These are phyloP conservation scores for Boletus rubroflammeus DNA, from an alignment of 768 basidiomycete genomes.

Conservation along the genomic window DNA sequence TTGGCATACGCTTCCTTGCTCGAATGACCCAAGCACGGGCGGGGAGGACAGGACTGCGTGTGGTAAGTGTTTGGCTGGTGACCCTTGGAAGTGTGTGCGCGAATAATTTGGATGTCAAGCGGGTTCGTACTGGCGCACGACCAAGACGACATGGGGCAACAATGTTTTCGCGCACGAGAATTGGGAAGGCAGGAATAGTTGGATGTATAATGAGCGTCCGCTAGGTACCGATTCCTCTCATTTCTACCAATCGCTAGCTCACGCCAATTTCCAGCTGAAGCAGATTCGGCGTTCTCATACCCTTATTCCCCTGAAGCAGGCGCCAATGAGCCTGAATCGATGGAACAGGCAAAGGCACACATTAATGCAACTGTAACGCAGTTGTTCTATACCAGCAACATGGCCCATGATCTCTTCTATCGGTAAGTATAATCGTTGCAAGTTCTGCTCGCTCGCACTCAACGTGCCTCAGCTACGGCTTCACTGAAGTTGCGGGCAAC, in stretches of 20 bases:
- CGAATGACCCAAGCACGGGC: conserved; percentile 53
- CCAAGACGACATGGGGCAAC: conserved; percentile 83
- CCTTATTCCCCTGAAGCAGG: conserved; percentile 67
- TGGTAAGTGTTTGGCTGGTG: conserved; percentile 2
- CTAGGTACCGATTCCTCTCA: conserved; percentile 33
- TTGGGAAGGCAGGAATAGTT: conserved; percentile 70
- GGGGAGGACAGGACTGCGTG: conserved; percentile 8
- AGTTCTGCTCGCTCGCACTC: background rate
- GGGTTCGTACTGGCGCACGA: conserved; percentile 51
- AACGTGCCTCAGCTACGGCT: conserved; percentile 64
- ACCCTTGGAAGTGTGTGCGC: too few species aligned
- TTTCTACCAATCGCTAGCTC: background rate
- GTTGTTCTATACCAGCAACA: conserved; percentile 83
- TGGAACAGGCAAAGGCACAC: conserved; percentile 72
- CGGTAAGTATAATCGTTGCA: conserved; percentile 35
- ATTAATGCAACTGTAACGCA: conserved; percentile 86
- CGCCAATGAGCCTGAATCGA: conserved; percentile 47
- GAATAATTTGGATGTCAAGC: conserved; percentile 15
- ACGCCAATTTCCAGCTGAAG: conserved; percentile 1
- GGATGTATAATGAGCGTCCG: conserved; percentile 76
- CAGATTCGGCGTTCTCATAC: conserved; percentile 55
- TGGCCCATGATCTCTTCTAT: conserved; percentile 82
- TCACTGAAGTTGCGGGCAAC: conserved; percentile 88
- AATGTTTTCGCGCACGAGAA: conserved; percentile 96
- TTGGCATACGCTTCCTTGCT: conserved; percentile 83